Evolutionary conservation across 768 basidiomycete genomes (phyloP).

Genomic region (Paxillus involutus): DNA sequence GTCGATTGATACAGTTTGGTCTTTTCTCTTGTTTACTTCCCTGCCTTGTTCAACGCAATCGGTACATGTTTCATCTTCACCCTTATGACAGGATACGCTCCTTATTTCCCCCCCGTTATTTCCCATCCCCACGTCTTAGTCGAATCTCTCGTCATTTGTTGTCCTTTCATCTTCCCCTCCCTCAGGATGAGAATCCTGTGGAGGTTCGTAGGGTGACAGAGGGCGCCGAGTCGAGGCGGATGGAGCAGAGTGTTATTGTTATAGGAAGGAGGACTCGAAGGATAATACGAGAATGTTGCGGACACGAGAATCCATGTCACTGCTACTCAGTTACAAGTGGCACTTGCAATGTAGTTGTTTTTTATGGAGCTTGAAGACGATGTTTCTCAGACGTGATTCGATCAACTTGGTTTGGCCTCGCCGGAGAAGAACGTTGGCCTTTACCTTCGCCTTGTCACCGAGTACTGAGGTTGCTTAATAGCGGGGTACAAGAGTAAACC

Average conservation of each 20-base stretch:
- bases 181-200: conserved; percentile 28
- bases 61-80: conserved; percentile 23
- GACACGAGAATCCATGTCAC: background rate
- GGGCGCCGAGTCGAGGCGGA: conserved; percentile 49
- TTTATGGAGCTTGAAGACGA: background rate
- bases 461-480: no score
- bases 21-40: conserved; percentile 20
- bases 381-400: background rate
- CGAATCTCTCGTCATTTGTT: conserved; percentile 42
- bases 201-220: conserved; percentile 70
- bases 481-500: no score
- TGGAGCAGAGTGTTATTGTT: conserved; percentile 10
- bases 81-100: conserved; percentile 21
- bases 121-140: conserved; percentile 24
- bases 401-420: background rate
- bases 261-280: background rate
- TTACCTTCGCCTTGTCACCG: background rate
- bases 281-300: conserved; percentile 1
- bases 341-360: background rate
- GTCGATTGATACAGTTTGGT: conserved; percentile 29
- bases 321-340: background rate
- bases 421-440: background rate
- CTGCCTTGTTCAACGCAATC: conserved; percentile 16
- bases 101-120: conserved; percentile 15
- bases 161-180: conserved; percentile 71